Evolutionary conservation across 1,284 basidiomycete species (phyloP).

Genomic region (Ceratobasidium sp.): DNA sequence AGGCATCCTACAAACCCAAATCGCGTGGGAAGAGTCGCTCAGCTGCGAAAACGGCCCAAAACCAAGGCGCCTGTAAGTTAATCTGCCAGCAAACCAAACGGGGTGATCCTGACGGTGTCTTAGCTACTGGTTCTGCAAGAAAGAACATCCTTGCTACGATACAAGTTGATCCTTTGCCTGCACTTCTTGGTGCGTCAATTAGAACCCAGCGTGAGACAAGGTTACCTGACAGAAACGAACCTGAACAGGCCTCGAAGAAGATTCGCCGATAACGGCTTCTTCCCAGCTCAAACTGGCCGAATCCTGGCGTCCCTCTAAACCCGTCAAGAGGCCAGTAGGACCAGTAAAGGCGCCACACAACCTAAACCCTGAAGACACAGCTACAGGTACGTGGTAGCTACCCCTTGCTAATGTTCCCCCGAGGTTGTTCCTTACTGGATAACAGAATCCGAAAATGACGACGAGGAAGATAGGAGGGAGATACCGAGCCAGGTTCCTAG

Average conservation of each 20-base stretch:
- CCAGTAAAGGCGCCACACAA: constrained; percentile 1
- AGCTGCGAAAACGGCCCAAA: background rate
- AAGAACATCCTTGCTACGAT: constrained; percentile 28
- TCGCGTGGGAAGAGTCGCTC: constrained; percentile 13
- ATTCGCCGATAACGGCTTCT: background rate
- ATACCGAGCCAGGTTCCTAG: constrained; percentile 6
- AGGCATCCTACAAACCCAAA: constrained; percentile 40
- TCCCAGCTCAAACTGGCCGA: constrained; percentile 22
- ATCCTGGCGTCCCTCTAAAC: constrained; percentile 5
- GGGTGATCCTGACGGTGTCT: too few species aligned
- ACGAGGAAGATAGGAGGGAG: background rate
- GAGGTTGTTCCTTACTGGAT: background rate
- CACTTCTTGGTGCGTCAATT: constrained; percentile 19
- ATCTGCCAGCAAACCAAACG: background rate
- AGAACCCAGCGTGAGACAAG: too few species aligned
- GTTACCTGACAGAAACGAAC: background rate
- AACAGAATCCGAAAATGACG: constrained; percentile 45
- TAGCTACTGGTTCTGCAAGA: constrained; percentile 16
- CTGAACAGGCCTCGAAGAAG: constrained; percentile 9
- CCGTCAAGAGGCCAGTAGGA: background rate
- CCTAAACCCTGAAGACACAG: constrained; percentile 10
- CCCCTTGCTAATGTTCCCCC: background rate
- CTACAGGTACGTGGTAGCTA: constrained; percentile 23
- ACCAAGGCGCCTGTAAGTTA: background rate
- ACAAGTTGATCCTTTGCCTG: constrained; percentile 21